A percentile compares a stretch with the other conserved stretches of the same genome.
Conservation (phyloP, 2,329 filamentous ascomycete species). For the Talaromyces sp. region DNA sequence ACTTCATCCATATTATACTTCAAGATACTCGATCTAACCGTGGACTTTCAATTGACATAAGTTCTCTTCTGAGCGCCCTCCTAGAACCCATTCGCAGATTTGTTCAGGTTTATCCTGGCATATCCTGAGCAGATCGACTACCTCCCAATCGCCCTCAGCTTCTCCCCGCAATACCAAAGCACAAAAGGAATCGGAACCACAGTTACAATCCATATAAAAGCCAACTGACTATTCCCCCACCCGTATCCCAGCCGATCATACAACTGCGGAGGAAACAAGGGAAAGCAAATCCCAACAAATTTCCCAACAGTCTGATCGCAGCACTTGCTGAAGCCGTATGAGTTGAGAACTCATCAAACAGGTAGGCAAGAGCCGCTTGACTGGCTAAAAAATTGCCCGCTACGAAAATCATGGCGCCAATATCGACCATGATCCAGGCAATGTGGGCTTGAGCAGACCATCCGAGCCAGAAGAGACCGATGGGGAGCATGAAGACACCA, state of each 20-base stretch:
- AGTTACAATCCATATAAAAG: conserved; percentile 51
- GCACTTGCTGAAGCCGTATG: conserved; percentile 49
- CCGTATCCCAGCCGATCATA: conserved; percentile 44
- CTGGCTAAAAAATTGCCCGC: conserved; percentile 40
- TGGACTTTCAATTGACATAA: no score
- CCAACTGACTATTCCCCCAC: conserved; percentile 52
- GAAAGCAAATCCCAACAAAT: conserved; percentile 53
- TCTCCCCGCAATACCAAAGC: conserved; percentile 33
- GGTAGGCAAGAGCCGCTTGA: conserved; percentile 53
- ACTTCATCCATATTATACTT: no score
- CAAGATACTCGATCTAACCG: no score
- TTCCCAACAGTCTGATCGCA: conserved; percentile 52
- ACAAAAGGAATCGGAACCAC: conserved; percentile 33
- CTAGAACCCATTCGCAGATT: not conserved
- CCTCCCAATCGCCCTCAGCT: conserved; percentile 17
- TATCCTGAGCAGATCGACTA: not conserved
- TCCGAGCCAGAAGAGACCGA: conserved; percentile 55
- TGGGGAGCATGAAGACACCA: conserved; percentile 49
- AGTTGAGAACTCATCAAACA: conserved; percentile 51
- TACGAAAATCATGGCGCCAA: conserved; percentile 54
- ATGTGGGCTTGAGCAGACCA: conserved; percentile 51
- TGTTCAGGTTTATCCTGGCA: no score
- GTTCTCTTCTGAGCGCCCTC: not conserved
- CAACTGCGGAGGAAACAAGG: conserved; percentile 56
- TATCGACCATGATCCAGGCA: conserved; percentile 58